Percentiles rank a stretch among this genome's conserved stretches.
Evolutionary conservation across 495 filamentous ascomycete species (phyloP).

Genomic region (Echria macrotheca): DNA sequence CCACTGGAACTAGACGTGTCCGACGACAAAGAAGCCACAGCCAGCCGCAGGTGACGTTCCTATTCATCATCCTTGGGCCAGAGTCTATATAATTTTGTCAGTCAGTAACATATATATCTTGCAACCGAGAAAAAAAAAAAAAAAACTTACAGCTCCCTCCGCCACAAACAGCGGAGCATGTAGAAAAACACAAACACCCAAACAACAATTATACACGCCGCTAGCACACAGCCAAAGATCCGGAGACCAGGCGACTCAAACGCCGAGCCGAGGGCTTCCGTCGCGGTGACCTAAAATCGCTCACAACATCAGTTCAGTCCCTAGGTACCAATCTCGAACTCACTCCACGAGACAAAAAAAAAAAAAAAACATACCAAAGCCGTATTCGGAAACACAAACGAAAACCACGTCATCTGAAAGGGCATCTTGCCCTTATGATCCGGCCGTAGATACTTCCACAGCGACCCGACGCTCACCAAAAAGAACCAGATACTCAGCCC

Average conservation of each 20-base stretch:
- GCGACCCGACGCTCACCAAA: constrained; percentile 67
- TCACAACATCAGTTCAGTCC: neutral
- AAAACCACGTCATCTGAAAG: constrained; percentile 87
- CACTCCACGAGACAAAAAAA: no score
- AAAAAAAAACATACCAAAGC: constrained; percentile 41
- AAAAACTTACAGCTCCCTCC: constrained; percentile 41
- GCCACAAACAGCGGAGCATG: constrained; percentile 64
- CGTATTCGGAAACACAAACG: constrained; percentile 84
- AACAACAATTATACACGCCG: constrained; percentile 54
- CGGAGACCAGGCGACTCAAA: constrained; percentile 57
- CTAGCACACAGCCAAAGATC: constrained; percentile 63
- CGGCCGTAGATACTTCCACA: constrained; percentile 62
- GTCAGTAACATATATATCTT: no score
- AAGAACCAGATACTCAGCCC: constrained; percentile 85
- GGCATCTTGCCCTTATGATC: constrained; percentile 48
- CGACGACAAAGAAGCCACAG: neutral
- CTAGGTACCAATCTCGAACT: neutral
- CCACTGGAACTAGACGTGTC: no score
- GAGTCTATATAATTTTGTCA: constrained; percentile 13
- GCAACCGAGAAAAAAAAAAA: no score
- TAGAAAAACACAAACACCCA: constrained; percentile 64
- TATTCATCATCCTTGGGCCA: constrained; percentile 30
- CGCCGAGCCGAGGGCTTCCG: constrained; percentile 62
- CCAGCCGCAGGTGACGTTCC: constrained; percentile 1
- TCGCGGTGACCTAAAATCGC: constrained; percentile 60